Evolutionary conservation across 306 rosid species (phyloP).

Genomic region (Morella rubra): DNA sequence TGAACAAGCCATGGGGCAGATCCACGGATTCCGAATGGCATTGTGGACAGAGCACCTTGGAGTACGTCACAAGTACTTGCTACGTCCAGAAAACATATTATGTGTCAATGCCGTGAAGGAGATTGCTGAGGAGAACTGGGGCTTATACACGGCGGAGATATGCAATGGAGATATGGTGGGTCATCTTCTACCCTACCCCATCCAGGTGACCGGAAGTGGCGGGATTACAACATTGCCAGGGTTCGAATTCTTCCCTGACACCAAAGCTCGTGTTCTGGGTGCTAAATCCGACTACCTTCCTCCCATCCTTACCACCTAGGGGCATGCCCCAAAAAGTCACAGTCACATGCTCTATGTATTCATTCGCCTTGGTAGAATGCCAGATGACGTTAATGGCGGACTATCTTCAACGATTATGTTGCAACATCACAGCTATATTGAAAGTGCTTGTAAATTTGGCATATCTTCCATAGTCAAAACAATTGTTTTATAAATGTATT

Average conservation of each 20-base stretch:
- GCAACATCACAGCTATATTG: too few relatives aligned
- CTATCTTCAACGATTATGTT: too few relatives aligned
- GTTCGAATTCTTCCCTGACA: constrained; percentile 46
- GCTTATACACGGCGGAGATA: constrained; percentile 21
- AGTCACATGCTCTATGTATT: background rate
- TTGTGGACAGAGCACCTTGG: constrained; percentile 79
- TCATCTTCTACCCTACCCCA: constrained; percentile 48
- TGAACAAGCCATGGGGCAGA: constrained; percentile 50
- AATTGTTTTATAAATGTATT: too few relatives aligned
- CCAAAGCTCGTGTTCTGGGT: constrained; percentile 48
- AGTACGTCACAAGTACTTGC: background rate
- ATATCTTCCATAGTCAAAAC: too few relatives aligned
- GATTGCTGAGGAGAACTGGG: constrained; percentile 33
- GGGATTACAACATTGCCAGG: constrained; percentile 25
- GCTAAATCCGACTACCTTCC: constrained; percentile 31
- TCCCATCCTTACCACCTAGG: constrained; percentile 46
- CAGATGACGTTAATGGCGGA: too few relatives aligned
- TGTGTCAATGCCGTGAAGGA: constrained; percentile 23
- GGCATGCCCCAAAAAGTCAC: background rate
- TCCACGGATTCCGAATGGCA: constrained; percentile 55
- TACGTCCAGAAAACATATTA: constrained; percentile 25
- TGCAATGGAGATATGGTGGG: constrained; percentile 18
- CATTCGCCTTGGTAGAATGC: too few relatives aligned
- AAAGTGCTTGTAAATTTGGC: too few relatives aligned
- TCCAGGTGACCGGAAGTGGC: constrained; percentile 31